Percentiles rank a stretch among this genome's conserved stretches.
These are phyloP conservation scores for Salix caprea DNA, from an alignment of 345 rosid species.

Conservation along the genomic window DNA sequence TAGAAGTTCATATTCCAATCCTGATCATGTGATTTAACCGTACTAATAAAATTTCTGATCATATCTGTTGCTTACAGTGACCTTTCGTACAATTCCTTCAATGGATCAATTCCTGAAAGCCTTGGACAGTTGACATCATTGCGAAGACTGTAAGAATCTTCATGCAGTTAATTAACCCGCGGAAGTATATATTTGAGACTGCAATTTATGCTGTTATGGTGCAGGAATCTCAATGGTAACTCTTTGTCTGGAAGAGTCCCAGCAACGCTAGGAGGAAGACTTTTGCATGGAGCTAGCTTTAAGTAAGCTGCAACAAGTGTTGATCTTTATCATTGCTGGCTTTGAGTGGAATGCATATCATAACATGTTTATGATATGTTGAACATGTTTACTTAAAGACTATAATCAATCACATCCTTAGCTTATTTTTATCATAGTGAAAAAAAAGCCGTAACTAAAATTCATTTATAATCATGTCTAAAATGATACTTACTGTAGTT, in stretches of 20 bases:
- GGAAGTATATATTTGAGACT: neutral
- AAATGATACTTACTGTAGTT: slow-evolving; percentile 10
- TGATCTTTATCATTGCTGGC: neutral
- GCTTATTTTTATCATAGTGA: neutral
- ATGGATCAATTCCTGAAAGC: slow-evolving; percentile 87
- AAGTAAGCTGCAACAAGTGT: slow-evolving; percentile 49
- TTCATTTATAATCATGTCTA: neutral
- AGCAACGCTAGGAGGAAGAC: slow-evolving; percentile 82
- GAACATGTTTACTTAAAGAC: neutral
- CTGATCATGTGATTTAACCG: neutral
- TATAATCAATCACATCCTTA: neutral
- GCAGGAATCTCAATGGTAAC: slow-evolving; percentile 91
- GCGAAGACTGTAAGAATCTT: slow-evolving; percentile 63
- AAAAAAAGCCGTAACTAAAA: neutral
- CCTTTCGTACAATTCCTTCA: slow-evolving; percentile 79
- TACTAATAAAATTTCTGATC: neutral
- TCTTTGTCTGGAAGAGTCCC: slow-evolving; percentile 84
- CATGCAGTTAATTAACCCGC: neutral
- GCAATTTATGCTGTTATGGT: slow-evolving; percentile 14
- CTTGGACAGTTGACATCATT: slow-evolving; percentile 73
- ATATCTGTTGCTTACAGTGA: slow-evolving; percentile 48
- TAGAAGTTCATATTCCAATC: neutral
- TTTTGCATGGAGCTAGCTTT: slow-evolving; percentile 89
- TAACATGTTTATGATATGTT: neutral
- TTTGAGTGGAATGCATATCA: neutral